These are phyloP conservation scores for Salix dunnii DNA, from an alignment of 345 rosid species.

Conservation along the genomic window DNA sequence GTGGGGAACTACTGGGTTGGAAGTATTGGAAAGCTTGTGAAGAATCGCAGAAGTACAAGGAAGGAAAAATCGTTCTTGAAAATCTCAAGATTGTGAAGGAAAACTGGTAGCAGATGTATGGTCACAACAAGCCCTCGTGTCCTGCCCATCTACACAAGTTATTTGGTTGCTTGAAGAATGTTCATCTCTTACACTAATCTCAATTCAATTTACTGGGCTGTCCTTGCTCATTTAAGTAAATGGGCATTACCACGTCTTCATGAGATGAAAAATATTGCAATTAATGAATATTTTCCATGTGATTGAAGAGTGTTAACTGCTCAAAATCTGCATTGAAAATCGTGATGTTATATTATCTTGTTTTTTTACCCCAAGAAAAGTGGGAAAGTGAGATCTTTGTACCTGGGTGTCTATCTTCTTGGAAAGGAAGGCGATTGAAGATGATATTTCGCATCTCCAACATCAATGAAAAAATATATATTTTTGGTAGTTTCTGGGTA, in stretches of 20 bases:
- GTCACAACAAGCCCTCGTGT: no score
- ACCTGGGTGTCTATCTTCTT: neutral
- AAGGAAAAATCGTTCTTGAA: constrained; percentile 17
- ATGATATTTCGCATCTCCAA: neutral
- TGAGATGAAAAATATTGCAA: neutral
- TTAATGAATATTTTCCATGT: neutral
- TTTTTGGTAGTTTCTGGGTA: constrained; percentile 13
- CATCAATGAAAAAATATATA: neutral
- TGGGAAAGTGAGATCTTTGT: neutral
- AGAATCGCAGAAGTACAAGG: constrained; percentile 17
- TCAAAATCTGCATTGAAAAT: neutral
- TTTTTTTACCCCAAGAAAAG: neutral
- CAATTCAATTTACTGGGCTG: no score
- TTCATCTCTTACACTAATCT: neutral
- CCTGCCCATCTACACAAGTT: neutral
- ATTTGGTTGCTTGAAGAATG: neutral
- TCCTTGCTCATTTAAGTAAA: no score
- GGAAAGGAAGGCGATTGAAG: neutral
- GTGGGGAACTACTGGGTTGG: constrained; percentile 25
- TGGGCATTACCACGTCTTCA: neutral
- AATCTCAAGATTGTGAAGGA: constrained; percentile 19
- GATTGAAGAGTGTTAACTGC: neutral
- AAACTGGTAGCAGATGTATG: constrained; percentile 1
- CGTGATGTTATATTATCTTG: neutral
- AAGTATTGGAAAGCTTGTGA: constrained; percentile 16